Conservation (phyloP, 495 filamentous ascomycete genomes). For the Talaromyces adpressus region DNA sequence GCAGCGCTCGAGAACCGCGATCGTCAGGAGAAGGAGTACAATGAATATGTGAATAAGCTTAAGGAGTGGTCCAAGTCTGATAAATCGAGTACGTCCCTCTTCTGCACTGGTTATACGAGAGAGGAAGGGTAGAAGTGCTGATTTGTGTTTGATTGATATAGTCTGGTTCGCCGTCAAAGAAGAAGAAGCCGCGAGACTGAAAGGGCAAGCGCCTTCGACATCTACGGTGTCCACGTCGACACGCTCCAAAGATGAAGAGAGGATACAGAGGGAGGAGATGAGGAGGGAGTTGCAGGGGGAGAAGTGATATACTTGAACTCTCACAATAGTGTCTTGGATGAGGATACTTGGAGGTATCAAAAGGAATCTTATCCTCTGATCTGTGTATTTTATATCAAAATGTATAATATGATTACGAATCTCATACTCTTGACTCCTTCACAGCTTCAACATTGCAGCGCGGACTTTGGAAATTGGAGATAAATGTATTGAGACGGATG, state of each 20-base stretch:
- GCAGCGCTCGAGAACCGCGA: slow-evolving; percentile 68
- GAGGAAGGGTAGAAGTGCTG: slow-evolving; percentile 2
- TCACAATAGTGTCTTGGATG: neutral
- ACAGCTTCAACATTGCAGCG: neutral
- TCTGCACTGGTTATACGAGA: neutral
- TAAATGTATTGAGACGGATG: no score
- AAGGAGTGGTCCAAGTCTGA: slow-evolving; percentile 87
- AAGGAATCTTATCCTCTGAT: neutral
- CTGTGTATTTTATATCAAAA: neutral
- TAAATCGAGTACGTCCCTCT: slow-evolving; percentile 60
- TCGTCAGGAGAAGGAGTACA: slow-evolving; percentile 72
- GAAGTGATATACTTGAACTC: neutral
- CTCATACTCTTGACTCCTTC: neutral
- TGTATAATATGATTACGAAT: slow-evolving; percentile 6
- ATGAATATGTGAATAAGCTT: slow-evolving; percentile 73
- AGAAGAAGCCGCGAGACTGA: slow-evolving; percentile 47
- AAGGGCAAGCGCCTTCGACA: slow-evolving; percentile 3
- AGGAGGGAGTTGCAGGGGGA: slow-evolving; percentile 50
- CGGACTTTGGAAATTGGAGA: neutral
- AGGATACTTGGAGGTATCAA: no score
- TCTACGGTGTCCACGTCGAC: slow-evolving; percentile 38
- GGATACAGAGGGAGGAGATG: slow-evolving; percentile 49
- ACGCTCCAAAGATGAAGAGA: slow-evolving; percentile 43
- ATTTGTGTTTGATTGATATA: slow-evolving; percentile 21
- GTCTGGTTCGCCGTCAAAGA: slow-evolving; percentile 72